phyloP scores from a whole-genome alignment of 2,329 filamentous ascomycete genomes.

The Aspergillus proliferans region DNA sequence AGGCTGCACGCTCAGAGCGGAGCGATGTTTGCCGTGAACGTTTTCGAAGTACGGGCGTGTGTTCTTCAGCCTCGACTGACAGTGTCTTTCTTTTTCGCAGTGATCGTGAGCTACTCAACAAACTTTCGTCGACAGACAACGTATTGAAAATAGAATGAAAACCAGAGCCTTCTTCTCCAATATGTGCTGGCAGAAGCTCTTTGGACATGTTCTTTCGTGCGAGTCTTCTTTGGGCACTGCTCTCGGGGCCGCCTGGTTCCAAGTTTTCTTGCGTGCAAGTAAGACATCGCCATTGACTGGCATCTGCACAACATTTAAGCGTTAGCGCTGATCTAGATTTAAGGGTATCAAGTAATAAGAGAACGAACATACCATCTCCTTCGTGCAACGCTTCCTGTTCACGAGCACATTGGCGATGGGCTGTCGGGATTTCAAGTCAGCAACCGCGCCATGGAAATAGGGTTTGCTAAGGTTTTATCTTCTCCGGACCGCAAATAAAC shows the following conservation, averaged over 20 bases:
- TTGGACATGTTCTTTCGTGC: slow-evolving; percentile 62
- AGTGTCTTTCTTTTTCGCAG: slow-evolving; percentile 81
- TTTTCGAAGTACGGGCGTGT: slow-evolving; percentile 44
- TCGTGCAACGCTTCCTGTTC: slow-evolving; percentile 58
- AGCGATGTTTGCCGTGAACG: slow-evolving; percentile 30
- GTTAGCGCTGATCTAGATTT: slow-evolving; percentile 2
- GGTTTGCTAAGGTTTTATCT: slow-evolving; percentile 22
- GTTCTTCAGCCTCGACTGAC: slow-evolving; percentile 54
- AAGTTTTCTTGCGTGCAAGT: slow-evolving; percentile 45
- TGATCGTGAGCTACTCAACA: slow-evolving; percentile 68
- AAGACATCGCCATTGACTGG: slow-evolving; percentile 57
- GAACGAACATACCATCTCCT: slow-evolving; percentile 52
- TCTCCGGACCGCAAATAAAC: slow-evolving; percentile 35
- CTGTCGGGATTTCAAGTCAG: slow-evolving; percentile 53
- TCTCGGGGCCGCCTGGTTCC: slow-evolving; percentile 24
- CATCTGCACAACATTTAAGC: slow-evolving; percentile 46
- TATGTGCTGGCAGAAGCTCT: slow-evolving; percentile 65
- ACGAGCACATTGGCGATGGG: slow-evolving; percentile 84
- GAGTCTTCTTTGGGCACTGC: slow-evolving; percentile 42
- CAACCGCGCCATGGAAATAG: slow-evolving; percentile 16
- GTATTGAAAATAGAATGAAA: slow-evolving; percentile 75
- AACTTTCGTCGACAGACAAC: slow-evolving; percentile 64
- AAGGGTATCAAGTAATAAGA: background rate
- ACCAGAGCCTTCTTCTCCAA: slow-evolving; percentile 58
- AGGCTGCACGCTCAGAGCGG: slow-evolving; percentile 16